A percentile compares a stretch with the other conserved stretches of the same genome.
These are phyloP conservation scores for Verticillium longisporum DNA, from an alignment of 2,329 filamentous ascomycete genomes.

Conservation along the genomic window DNA sequence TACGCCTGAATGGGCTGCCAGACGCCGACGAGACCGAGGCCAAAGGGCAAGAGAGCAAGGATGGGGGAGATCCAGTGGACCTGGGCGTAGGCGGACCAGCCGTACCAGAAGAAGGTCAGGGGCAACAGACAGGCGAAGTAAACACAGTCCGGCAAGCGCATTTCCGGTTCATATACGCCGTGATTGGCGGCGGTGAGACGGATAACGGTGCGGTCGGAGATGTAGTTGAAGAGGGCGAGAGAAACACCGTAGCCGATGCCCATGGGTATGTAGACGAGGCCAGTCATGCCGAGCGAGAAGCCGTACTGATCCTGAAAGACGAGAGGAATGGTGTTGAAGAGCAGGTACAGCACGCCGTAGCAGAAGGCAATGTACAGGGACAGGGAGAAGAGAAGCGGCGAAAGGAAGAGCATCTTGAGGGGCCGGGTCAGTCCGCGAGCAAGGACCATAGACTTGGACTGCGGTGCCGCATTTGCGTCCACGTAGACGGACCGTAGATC, in stretches of 20 bases:
- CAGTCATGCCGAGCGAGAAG: slow-evolving; percentile 37
- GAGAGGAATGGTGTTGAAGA: slow-evolving; percentile 47
- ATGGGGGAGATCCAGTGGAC: slow-evolving; percentile 21
- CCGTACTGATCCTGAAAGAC: slow-evolving; percentile 40
- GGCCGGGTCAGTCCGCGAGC: slow-evolving; percentile 40
- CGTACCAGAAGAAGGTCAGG: slow-evolving; percentile 41
- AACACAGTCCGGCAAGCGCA: slow-evolving; percentile 35
- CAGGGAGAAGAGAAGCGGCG: slow-evolving; percentile 37
- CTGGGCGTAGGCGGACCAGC: slow-evolving; percentile 36
- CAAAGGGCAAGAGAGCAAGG: slow-evolving; percentile 12
- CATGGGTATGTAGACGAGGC: slow-evolving; percentile 41
- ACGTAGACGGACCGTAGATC: slow-evolving; percentile 21
- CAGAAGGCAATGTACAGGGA: slow-evolving; percentile 44
- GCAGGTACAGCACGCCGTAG: slow-evolving; percentile 45
- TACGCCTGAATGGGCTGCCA: slow-evolving; percentile 34
- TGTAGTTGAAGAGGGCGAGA: slow-evolving; percentile 30
- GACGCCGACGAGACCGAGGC: slow-evolving; percentile 20
- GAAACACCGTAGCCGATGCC: slow-evolving; percentile 34
- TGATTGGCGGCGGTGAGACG: slow-evolving; percentile 36
- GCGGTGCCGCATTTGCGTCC: slow-evolving; percentile 20
- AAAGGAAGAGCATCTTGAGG: slow-evolving; percentile 41
- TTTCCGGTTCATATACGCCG: slow-evolving; percentile 29
- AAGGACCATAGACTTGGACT: slow-evolving; percentile 20
- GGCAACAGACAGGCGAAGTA: slow-evolving; percentile 38
- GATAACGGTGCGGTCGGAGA: slow-evolving; percentile 38